Conservation (phyloP, 2,329 filamentous ascomycete genomes). For the Diaporthe capsici region DNA sequence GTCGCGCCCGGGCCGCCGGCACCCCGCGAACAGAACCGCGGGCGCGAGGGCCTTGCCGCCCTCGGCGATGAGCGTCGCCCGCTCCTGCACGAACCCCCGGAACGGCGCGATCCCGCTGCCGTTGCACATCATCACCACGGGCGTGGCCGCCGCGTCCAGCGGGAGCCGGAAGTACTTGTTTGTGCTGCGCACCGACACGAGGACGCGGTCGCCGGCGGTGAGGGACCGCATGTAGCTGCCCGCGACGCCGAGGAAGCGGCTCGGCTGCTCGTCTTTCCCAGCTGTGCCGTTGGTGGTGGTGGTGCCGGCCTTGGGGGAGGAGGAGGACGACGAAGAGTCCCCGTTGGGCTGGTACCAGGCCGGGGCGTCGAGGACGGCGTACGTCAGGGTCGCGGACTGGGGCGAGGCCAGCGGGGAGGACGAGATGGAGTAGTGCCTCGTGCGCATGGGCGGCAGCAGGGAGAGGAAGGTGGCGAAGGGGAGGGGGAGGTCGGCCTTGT, state of each 20-base stretch:
- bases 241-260: slow-evolving; percentile 67
- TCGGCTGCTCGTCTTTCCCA: slow-evolving; percentile 43
- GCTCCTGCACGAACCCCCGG: slow-evolving; percentile 73
- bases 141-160: slow-evolving; percentile 57
- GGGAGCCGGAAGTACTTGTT: slow-evolving; percentile 64
- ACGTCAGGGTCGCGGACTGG: slow-evolving; percentile 73
- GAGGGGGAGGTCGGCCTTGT: slow-evolving; percentile 63
- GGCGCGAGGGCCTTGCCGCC: slow-evolving; percentile 66
- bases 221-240: slow-evolving; percentile 70
- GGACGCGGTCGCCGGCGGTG: slow-evolving; percentile 56
- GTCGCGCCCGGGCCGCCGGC: slow-evolving; percentile 67
- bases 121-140: slow-evolving; percentile 66
- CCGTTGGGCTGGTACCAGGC: slow-evolving; percentile 55
- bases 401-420: slow-evolving; percentile 76
- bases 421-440: slow-evolving; percentile 72
- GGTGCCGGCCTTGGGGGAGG: not conserved
- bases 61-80: slow-evolving; percentile 63
- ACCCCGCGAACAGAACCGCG: slow-evolving; percentile 77
- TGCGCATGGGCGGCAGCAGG: slow-evolving; percentile 74
- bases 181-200: slow-evolving; percentile 64
- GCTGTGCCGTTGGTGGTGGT: too few relatives aligned
- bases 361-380: slow-evolving; percentile 73
- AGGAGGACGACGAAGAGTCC: too few relatives aligned
- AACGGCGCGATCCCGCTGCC: slow-evolving; percentile 73
- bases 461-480: slow-evolving; percentile 72